phyloP scores from a whole-genome alignment of 192 early-diverging fungal species.

The Jimgerdemannia flammicorona region DNA sequence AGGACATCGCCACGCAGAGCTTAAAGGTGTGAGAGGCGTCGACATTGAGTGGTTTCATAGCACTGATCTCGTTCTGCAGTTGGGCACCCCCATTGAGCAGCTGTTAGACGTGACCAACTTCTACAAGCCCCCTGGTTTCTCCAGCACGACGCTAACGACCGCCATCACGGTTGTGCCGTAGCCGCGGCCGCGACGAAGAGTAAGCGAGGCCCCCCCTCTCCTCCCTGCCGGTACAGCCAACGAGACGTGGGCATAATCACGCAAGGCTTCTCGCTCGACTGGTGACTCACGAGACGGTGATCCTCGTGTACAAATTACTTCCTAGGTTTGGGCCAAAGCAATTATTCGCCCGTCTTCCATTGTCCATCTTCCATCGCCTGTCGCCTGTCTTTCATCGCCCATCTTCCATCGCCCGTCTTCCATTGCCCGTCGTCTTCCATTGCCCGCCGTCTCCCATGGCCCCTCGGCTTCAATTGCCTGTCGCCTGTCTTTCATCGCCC shows the following conservation, averaged over 20 bases:
- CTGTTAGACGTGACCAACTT: constrained; percentile 56
- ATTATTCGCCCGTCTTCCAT: too few relatives aligned
- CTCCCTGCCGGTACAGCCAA: constrained; percentile 15
- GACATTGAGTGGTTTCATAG: constrained; percentile 18
- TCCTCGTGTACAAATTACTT: constrained; percentile 40
- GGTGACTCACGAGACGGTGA: constrained; percentile 65
- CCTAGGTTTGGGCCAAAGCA: too few relatives aligned
- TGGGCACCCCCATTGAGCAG: constrained; percentile 71
- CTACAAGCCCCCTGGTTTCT: constrained; percentile 37
- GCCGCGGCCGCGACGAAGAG: constrained; percentile 3
- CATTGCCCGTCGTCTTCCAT: too few relatives aligned
- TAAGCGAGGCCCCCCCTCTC: background rate
- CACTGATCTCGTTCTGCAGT: constrained; percentile 19
- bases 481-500: too few relatives aligned
- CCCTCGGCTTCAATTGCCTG: too few relatives aligned
- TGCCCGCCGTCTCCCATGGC: too few relatives aligned
- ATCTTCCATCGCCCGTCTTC: too few relatives aligned
- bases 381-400: too few relatives aligned
- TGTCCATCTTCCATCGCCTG: too few relatives aligned
- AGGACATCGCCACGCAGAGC: constrained; percentile 56
- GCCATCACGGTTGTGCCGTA: background rate
- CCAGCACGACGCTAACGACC: constrained; percentile 21
- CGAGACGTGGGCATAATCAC: constrained; percentile 84
- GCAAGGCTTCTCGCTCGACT: constrained; percentile 79
- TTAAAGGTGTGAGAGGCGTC: constrained; percentile 65